Evolutionary conservation across 108 stramenopile genomes (phyloP).

Genomic region (Fragilariopsis cylindrus): DNA sequence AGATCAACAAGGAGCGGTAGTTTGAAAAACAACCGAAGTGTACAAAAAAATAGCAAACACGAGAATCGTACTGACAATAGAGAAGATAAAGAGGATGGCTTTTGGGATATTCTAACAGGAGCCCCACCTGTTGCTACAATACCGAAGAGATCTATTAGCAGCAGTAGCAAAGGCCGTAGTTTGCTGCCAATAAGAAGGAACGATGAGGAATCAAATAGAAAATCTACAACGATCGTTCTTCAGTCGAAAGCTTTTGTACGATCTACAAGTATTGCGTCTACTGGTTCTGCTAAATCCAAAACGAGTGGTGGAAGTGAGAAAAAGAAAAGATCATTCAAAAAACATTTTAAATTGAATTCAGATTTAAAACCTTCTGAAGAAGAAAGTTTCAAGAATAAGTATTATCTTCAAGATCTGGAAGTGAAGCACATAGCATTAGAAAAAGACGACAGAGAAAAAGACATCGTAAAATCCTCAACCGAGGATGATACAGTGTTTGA

Average conservation of each 20-base stretch:
- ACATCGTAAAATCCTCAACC: neutral
- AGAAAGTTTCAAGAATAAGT: neutral
- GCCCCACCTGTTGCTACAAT: slow-evolving; percentile 9
- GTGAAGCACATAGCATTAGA: neutral
- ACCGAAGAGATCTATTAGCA: neutral
- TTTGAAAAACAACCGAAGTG: neutral
- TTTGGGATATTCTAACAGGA: slow-evolving; percentile 15
- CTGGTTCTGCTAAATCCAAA: too few relatives aligned
- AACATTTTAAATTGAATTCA: neutral
- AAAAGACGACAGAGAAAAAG: neutral
- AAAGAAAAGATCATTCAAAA: neutral
- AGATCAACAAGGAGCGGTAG: neutral
- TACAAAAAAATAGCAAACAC: neutral
- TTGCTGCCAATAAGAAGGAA: neutral
- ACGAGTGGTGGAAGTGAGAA: neutral
- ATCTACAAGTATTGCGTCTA: too few relatives aligned
- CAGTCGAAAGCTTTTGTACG: neutral
- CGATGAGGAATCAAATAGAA: slow-evolving; percentile 1
- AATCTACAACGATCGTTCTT: neutral
- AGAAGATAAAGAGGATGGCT: neutral
- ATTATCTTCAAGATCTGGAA: neutral
- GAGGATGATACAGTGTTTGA: neutral
- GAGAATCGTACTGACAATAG: slow-evolving; percentile 3
- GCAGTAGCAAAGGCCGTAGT: neutral
- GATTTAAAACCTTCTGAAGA: neutral